A percentile compares a stretch with the other conserved stretches of the same genome.
phyloP scores from a whole-genome alignment of 148 eudicot species.

The Spergularia marina region DNA sequence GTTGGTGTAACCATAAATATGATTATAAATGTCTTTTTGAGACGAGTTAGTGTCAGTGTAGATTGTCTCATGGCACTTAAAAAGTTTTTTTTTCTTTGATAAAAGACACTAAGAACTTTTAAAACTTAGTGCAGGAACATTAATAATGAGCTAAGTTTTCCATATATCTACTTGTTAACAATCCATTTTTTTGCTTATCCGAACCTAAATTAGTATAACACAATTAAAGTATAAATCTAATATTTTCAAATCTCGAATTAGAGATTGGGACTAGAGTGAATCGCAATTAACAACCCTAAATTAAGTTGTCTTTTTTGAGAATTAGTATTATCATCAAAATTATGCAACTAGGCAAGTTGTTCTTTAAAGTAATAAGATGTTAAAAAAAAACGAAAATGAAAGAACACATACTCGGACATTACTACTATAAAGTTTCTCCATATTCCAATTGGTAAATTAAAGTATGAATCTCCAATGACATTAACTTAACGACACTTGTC shows the following conservation, averaged over 20 bases:
- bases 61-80: not conserved
- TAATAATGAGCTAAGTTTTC: no score
- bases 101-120: not conserved
- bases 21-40: not conserved
- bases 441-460: not conserved
- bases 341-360: not conserved
- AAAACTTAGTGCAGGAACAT: constrained; percentile 7
- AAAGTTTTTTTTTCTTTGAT: not conserved
- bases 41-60: not conserved
- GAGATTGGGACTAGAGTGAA: no score
- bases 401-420: not conserved
- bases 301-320: no score
- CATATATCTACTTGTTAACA: no score
- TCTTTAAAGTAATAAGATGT: not conserved
- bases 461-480: constrained; percentile 22
- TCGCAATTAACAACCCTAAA: no score
- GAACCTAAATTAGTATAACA: no score
- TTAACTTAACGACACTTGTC: constrained; percentile 26
- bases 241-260: no score
- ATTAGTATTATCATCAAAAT: no score
- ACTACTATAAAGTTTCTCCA: not conserved
- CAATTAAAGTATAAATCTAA: no score
- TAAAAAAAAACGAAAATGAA: not conserved
- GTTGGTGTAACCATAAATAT: not conserved
- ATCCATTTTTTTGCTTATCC: no score